A percentile compares a stretch with the other conserved stretches of the same genome.
Conservation (phyloP, 768 basidiomycete species). For the Leucogyrophana mollusca region DNA sequence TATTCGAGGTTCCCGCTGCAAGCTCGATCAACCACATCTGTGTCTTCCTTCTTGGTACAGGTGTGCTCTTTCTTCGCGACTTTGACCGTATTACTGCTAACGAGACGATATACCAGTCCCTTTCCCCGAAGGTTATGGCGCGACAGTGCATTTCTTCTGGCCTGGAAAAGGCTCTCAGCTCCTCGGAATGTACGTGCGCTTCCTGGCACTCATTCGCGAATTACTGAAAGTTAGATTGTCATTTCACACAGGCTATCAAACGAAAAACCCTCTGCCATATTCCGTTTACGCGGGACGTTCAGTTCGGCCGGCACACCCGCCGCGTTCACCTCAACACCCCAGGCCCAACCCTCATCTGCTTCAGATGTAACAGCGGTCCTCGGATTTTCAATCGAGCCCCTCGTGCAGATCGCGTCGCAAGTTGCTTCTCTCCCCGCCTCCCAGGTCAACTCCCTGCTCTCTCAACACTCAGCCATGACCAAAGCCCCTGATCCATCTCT, state of each 20-base stretch:
- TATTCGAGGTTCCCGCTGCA: conserved; percentile 72
- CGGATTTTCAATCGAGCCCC: conserved; percentile 79
- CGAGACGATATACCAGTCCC: too few relatives aligned
- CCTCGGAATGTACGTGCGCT: conserved; percentile 72
- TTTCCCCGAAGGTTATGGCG: conserved; percentile 82
- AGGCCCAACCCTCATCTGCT: conserved; percentile 29
- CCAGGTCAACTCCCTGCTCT: conserved; percentile 10
- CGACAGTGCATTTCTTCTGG: conserved; percentile 84
- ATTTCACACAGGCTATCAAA: conserved; percentile 80
- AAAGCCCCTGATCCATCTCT: conserved; percentile 42
- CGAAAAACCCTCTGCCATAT: conserved; percentile 87
- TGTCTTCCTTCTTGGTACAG: conserved; percentile 78
- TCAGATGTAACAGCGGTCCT: conserved; percentile 67
- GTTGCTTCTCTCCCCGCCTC: conserved; percentile 44
- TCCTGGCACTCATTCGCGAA: neutral
- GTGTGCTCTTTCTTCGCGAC: conserved; percentile 42
- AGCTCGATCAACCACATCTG: conserved; percentile 81
- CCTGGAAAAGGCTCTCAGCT: conserved; percentile 86
- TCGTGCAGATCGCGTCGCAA: conserved; percentile 59
- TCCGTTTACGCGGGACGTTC: conserved; percentile 72
- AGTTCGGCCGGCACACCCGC: conserved; percentile 31
- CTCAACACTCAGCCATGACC: conserved; percentile 18
- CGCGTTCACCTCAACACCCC: conserved; percentile 31
- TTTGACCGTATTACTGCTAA: too few relatives aligned
- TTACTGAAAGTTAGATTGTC: neutral